Conservation (phyloP, 352 stramenopile genomes). For the Pythium myriotylum region DNA sequence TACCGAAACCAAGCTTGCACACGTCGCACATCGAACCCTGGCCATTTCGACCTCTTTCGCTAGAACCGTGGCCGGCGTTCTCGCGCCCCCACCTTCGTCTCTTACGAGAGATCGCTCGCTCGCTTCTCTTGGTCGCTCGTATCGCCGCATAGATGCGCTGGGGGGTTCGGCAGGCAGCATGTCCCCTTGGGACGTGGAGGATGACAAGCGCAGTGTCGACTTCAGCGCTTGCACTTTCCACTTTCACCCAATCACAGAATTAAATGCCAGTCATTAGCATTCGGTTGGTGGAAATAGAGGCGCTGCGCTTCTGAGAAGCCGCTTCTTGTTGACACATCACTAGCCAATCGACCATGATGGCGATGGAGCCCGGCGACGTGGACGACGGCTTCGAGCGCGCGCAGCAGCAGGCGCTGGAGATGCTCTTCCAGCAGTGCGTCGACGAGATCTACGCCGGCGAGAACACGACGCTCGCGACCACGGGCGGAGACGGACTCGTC, state of each 20-base stretch:
- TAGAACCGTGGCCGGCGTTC: too few species aligned
- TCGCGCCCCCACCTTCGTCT: too few species aligned
- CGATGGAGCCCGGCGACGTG: slow-evolving; percentile 1
- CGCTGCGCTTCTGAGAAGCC: too few species aligned
- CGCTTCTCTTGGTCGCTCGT: too few species aligned
- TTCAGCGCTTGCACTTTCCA: background rate
- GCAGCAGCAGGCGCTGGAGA: slow-evolving; percentile 32
- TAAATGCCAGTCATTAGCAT: background rate
- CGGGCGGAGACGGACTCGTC: slow-evolving; percentile 2
- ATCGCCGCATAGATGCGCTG: too few species aligned
- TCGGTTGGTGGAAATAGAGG: slow-evolving; percentile 8
- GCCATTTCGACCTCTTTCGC: too few species aligned
- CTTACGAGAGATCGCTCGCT: too few species aligned
- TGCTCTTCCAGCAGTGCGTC: slow-evolving; percentile 34
- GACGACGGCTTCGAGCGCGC: slow-evolving; percentile 22
- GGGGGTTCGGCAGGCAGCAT: too few species aligned
- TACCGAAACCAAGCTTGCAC: slow-evolving; percentile 9
- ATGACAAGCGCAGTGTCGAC: slow-evolving; percentile 12
- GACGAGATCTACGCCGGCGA: slow-evolving; percentile 26
- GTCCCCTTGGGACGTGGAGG: too few species aligned
- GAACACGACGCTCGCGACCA: slow-evolving; percentile 11
- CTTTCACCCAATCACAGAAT: slow-evolving; percentile 9
- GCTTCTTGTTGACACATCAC: slow-evolving; percentile 8
- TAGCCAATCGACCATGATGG: slow-evolving; percentile 9
- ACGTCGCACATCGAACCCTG: slow-evolving; percentile 15